Evolutionary conservation across 2,329 filamentous ascomycete species (phyloP).

Genomic region (Fusarium haematococcum): DNA sequence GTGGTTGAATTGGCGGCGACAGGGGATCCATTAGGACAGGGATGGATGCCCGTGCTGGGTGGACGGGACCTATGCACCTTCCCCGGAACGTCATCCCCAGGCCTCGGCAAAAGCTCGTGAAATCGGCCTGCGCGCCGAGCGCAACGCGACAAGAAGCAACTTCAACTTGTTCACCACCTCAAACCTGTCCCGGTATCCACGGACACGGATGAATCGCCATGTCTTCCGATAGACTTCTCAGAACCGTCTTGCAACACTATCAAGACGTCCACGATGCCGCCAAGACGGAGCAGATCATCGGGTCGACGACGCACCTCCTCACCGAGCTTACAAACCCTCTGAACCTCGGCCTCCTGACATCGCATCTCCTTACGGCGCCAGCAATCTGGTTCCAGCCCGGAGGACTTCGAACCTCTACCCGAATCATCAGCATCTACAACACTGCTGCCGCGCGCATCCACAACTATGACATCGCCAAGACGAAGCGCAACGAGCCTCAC

Average conservation of each 20-base stretch:
- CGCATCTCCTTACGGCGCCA: conserved; percentile 77
- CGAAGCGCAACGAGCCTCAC: conserved; percentile 45
- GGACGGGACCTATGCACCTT: conserved; percentile 8
- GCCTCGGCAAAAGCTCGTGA: conserved; percentile 47
- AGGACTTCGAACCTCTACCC: conserved; percentile 71
- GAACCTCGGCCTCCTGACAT: conserved; percentile 79
- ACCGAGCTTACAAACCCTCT: conserved; percentile 78
- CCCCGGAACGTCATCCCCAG: conserved; percentile 43
- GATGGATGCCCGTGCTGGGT: neutral
- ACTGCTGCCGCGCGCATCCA: conserved; percentile 70
- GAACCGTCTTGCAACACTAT: conserved; percentile 72
- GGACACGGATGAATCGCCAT: conserved; percentile 54
- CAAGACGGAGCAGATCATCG: conserved; percentile 69
- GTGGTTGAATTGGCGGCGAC: conserved; percentile 34
- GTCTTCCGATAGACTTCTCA: conserved; percentile 75
- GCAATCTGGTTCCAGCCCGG: conserved; percentile 75
- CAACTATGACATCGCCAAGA: conserved; percentile 58
- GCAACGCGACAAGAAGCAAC: neutral
- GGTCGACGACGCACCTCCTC: conserved; percentile 75
- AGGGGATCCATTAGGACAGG: conserved; percentile 16
- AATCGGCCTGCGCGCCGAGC: conserved; percentile 31
- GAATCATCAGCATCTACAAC: conserved; percentile 78
- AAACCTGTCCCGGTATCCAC: neutral
- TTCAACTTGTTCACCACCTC: neutral
- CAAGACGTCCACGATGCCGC: conserved; percentile 64